Evolutionary conservation across 1,284 basidiomycete genomes (phyloP).

Genomic region (Filobasidium uniguttulatum): DNA sequence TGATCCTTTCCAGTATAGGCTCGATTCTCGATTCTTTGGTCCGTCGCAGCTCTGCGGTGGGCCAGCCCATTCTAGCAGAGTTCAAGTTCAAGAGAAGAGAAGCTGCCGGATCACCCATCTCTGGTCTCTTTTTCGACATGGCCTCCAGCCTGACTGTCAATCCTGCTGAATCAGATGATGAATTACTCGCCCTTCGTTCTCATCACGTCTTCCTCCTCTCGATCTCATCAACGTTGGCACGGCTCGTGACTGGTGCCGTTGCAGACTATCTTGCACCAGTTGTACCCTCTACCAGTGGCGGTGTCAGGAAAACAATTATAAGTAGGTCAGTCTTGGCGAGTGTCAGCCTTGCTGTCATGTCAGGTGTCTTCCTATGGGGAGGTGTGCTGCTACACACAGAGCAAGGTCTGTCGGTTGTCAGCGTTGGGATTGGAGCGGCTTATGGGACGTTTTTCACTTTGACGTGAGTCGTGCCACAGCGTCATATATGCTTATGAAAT

Average conservation of each 20-base stretch:
- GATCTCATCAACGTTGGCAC: constrained; percentile 29
- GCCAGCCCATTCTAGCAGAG: not conserved
- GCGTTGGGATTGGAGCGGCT: constrained; percentile 30
- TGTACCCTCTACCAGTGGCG: constrained; percentile 19
- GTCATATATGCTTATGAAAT: not conserved
- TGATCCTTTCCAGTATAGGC: constrained; percentile 34
- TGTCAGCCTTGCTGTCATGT: constrained; percentile 22
- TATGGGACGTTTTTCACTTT: constrained; percentile 37
- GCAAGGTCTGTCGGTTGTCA: constrained; percentile 27
- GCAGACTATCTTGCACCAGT: constrained; percentile 34
- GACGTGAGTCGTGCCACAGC: constrained; percentile 20
- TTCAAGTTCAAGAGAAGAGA: not conserved
- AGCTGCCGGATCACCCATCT: not conserved
- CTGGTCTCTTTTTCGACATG: not conserved
- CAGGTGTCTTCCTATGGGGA: constrained; percentile 26
- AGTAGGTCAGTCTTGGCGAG: constrained; percentile 27
- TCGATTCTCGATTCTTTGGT: constrained; percentile 34
- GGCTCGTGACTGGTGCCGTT: constrained; percentile 28
- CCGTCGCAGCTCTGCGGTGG: constrained; percentile 8
- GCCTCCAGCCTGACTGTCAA: not conserved
- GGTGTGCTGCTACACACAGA: constrained; percentile 26
- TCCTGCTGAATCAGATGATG: not conserved
- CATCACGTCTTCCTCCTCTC: constrained; percentile 36
- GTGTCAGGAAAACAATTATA: constrained; percentile 20
- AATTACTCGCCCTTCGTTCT: constrained; percentile 27